Evolutionary conservation across 768 basidiomycete genomes (phyloP).

Genomic region (Kwoniella pini): DNA sequence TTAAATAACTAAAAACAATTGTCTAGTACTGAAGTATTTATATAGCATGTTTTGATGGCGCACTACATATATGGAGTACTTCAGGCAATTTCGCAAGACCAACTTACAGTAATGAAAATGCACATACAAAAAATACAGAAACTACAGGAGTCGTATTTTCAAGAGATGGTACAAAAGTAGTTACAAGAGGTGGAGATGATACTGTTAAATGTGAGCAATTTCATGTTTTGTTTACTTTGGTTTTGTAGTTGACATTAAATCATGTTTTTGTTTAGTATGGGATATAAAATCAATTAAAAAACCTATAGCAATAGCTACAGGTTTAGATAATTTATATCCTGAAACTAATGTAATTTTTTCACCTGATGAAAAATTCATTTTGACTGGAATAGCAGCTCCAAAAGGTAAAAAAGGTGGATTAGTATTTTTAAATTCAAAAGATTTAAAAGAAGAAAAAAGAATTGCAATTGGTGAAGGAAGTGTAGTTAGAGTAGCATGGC

Average conservation of each 20-base stretch:
- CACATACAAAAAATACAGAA: slow-evolving; percentile 81
- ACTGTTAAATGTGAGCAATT: slow-evolving; percentile 87
- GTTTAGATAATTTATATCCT: slow-evolving; percentile 76
- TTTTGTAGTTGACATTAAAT: too few relatives aligned
- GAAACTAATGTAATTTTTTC: slow-evolving; percentile 93
- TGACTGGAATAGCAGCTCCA: slow-evolving; percentile 65
- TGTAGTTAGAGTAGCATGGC: slow-evolving; percentile 91
- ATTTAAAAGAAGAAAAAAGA: slow-evolving; percentile 61
- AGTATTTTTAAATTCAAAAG: slow-evolving; percentile 70
- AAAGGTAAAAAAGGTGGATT: slow-evolving; percentile 68
- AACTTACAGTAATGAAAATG: slow-evolving; percentile 78
- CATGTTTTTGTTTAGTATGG: slow-evolving; percentile 94
- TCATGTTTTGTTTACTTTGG: too few relatives aligned
- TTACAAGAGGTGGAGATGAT: slow-evolving; percentile 90
- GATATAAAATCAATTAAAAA: slow-evolving; percentile 88
- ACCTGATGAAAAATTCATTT: slow-evolving; percentile 83
- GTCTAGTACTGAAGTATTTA: background rate
- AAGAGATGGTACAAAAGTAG: slow-evolving; percentile 77
- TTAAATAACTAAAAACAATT: background rate
- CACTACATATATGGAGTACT: slow-evolving; percentile 89
- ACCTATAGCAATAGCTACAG: slow-evolving; percentile 69
- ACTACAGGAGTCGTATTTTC: slow-evolving; percentile 86
- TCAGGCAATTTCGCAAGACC: slow-evolving; percentile 91
- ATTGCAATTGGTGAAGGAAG: slow-evolving; percentile 52
- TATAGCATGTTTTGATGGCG: slow-evolving; percentile 84